Evolutionary conservation across 2,329 filamentous ascomycete genomes (phyloP).

Genomic region (Paraphaeosphaeria minitans): DNA sequence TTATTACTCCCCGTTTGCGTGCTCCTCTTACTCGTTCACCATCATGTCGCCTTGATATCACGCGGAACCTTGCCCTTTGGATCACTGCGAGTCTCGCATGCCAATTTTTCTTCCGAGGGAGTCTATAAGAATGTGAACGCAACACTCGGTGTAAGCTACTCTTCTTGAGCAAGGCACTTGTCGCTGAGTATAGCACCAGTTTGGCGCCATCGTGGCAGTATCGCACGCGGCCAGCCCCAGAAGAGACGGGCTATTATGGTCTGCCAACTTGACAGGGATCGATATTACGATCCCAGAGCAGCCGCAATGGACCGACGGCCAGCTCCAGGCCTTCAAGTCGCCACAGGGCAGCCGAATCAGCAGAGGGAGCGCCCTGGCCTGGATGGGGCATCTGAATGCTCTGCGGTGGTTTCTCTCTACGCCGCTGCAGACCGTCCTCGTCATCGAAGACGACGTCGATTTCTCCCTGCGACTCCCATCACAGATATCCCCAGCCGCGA

Average conservation of each 20-base stretch:
- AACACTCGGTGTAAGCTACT: conserved; percentile 1
- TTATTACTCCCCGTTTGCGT: background rate
- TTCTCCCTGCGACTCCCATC: conserved; percentile 46
- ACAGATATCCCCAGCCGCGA: background rate
- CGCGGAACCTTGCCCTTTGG: background rate
- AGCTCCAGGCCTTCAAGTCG: conserved; percentile 35
- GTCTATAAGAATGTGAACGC: background rate
- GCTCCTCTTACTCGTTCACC: background rate
- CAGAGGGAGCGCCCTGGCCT: conserved; percentile 47
- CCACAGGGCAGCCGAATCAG: conserved; percentile 34
- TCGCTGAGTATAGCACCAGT: conserved; percentile 26
- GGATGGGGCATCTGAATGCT: conserved; percentile 49
- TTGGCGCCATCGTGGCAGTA: conserved; percentile 48
- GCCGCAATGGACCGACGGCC: conserved; percentile 44
- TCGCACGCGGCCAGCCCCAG: conserved; percentile 43
- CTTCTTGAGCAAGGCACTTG: background rate
- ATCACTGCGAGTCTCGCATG: background rate
- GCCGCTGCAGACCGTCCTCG: conserved; percentile 39
- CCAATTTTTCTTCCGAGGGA: background rate
- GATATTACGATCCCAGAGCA: conserved; percentile 47
- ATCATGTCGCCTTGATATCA: background rate
- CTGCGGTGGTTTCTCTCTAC: conserved; percentile 45
- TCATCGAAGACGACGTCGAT: conserved; percentile 50
- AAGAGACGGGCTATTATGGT: conserved; percentile 41
- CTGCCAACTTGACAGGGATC: conserved; percentile 46